Conservation (phyloP, 2,329 filamentous ascomycete species). For the Lachnellula suecica region DNA sequence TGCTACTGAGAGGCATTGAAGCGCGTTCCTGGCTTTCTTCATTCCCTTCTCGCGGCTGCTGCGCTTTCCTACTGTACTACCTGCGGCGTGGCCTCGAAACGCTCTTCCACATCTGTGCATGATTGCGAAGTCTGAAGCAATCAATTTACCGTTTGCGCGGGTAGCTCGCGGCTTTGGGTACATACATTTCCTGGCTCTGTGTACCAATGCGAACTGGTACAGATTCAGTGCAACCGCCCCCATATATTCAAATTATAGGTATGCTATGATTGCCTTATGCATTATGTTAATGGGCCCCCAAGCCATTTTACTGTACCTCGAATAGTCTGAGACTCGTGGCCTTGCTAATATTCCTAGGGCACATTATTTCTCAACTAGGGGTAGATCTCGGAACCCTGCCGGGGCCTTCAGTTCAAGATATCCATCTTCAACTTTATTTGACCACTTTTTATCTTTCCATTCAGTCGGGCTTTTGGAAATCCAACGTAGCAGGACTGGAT, state of each 20-base stretch:
- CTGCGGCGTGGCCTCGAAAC: constrained; percentile 3
- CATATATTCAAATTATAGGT: constrained; percentile 20
- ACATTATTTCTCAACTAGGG: constrained; percentile 17
- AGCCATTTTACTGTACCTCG: constrained; percentile 14
- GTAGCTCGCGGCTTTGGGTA: constrained; percentile 13
- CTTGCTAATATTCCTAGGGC: constrained; percentile 25
- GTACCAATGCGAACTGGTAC: constrained; percentile 11
- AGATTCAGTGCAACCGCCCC: constrained; percentile 12
- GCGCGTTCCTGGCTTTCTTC: constrained; percentile 12
- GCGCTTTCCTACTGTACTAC: neutral
- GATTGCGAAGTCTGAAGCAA: constrained; percentile 16
- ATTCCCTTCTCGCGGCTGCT: constrained; percentile 11
- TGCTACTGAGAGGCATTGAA: constrained; percentile 11
- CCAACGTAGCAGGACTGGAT: constrained; percentile 1
- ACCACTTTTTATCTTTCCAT: constrained; percentile 12
- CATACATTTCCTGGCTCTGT: constrained; percentile 6
- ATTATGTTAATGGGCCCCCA: constrained; percentile 19
- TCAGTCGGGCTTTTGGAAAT: constrained; percentile 7
- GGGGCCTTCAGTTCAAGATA: constrained; percentile 21
- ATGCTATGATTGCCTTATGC: constrained; percentile 27
- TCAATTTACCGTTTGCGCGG: constrained; percentile 23
- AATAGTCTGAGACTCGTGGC: constrained; percentile 26
- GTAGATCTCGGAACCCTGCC: constrained; percentile 21
- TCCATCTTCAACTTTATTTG: constrained; percentile 17
- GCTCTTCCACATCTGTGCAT: constrained; percentile 15